These are phyloP conservation scores for Thymus quinquecostatus DNA, from an alignment of 257 asterid species.

Conservation along the genomic window DNA sequence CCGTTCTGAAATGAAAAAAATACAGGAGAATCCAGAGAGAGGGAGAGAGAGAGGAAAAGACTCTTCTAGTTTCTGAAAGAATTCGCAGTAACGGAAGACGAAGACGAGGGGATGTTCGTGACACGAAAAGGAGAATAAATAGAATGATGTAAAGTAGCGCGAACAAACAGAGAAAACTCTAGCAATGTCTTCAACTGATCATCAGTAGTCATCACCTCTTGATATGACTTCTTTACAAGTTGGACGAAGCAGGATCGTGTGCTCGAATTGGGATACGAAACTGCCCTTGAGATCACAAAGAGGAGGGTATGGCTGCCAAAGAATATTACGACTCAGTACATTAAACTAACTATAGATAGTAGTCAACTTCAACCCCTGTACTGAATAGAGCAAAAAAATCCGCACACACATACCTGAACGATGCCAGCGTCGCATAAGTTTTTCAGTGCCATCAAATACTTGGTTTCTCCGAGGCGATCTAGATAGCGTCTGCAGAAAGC, in stretches of 20 bases:
- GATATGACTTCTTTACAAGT: constrained; percentile 99
- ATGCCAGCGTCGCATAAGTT: constrained; percentile 93
- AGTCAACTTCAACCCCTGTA: neutral
- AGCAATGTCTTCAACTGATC: neutral
- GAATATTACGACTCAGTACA: constrained; percentile 19
- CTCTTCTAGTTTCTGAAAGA: too few relatives aligned
- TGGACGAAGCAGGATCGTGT: constrained; percentile 97
- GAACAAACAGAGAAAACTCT: neutral
- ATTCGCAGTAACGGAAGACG: too few relatives aligned
- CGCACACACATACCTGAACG: constrained; percentile 62
- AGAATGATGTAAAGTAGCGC: neutral
- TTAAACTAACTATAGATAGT: neutral
- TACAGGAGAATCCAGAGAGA: neutral
- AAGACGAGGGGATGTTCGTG: neutral
- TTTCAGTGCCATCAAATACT: constrained; percentile 94
- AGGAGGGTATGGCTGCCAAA: constrained; percentile 90
- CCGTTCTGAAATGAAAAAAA: neutral
- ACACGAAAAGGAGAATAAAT: neutral
- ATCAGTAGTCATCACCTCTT: constrained; percentile 93
- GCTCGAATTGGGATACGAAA: constrained; percentile 95
- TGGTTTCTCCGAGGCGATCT: constrained; percentile 92
- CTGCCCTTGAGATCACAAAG: constrained; percentile 92
- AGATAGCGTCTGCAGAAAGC: constrained; percentile 97
- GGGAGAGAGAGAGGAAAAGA: neutral
- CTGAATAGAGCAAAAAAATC: neutral